Percentiles rank a stretch among this genome's conserved stretches.
Conservation (phyloP, 176 grass and related monocot species). For the Cymbopogon citratus region DNA sequence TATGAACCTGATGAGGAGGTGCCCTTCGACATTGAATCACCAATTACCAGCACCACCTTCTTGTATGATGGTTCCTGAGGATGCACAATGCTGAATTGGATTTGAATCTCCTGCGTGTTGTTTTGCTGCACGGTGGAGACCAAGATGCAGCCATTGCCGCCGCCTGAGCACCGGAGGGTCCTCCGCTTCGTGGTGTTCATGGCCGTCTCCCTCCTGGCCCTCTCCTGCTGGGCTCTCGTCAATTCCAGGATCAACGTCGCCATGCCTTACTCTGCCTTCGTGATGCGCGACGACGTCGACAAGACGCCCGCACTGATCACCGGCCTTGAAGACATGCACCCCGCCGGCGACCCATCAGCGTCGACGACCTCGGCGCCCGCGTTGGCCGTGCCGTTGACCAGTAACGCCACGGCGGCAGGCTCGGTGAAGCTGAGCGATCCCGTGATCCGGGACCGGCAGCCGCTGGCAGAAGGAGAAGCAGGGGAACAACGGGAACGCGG, state of each 20-base stretch:
- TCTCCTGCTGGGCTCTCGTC: constrained; percentile 57
- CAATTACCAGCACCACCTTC: not conserved
- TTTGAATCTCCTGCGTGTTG: not conserved
- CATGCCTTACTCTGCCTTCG: constrained; percentile 28
- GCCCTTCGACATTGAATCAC: not conserved
- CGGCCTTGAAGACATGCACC: not conserved
- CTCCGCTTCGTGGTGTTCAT: constrained; percentile 39
- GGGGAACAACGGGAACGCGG: not conserved
- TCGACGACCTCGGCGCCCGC: not conserved
- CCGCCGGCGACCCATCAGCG: not conserved
- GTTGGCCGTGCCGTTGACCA: not conserved
- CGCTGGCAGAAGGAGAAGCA: not conserved
- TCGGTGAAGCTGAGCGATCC: not conserved
- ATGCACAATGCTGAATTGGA: not conserved
- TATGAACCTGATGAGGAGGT: not conserved
- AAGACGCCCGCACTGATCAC: constrained; percentile 8
- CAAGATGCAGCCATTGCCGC: constrained; percentile 53
- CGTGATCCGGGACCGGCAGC: not conserved
- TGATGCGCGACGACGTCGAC: constrained; percentile 15
- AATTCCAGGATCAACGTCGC: constrained; percentile 38
- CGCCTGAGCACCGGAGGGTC: constrained; percentile 45
- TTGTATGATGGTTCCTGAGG: not conserved
- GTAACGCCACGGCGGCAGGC: not conserved
- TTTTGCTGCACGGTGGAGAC: not conserved
- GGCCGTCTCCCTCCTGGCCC: constrained; percentile 42